Percentiles rank a stretch among this genome's conserved stretches.
These are phyloP conservation scores for Corylus avellana DNA, from an alignment of 306 rosid genomes.

Conservation along the genomic window DNA sequence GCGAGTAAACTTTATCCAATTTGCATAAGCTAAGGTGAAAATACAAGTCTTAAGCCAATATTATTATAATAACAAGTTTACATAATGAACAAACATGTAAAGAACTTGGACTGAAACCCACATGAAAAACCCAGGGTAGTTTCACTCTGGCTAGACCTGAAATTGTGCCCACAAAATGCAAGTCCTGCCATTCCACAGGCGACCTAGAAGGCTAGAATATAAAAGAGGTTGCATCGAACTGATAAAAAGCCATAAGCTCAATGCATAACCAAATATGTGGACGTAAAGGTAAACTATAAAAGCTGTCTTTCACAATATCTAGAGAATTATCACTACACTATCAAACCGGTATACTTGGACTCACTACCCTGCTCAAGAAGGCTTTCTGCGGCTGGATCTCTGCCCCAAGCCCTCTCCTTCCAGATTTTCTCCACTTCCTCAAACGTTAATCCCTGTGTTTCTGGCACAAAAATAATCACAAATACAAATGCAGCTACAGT, in stretches of 20 bases:
- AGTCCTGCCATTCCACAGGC: neutral
- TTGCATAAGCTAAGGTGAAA: too few relatives aligned
- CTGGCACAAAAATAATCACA: constrained; percentile 65
- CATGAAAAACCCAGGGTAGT: neutral
- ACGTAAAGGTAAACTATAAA: neutral
- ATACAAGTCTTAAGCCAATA: too few relatives aligned
- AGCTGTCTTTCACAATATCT: neutral
- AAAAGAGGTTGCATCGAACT: neutral
- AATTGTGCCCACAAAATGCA: neutral
- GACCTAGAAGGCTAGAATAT: neutral
- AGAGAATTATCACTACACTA: neutral
- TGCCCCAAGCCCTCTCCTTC: constrained; percentile 82
- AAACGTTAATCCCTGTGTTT: constrained; percentile 86
- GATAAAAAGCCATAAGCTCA: neutral
- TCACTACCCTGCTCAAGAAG: constrained; percentile 50
- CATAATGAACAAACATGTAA: too few relatives aligned
- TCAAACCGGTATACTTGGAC: constrained; percentile 13
- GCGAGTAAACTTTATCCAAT: too few relatives aligned
- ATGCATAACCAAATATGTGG: neutral
- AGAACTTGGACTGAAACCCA: neutral
- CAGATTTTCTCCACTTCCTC: constrained; percentile 88
- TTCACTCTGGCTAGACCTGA: constrained; percentile 2
- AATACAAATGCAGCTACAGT: constrained; percentile 64
- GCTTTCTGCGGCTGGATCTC: constrained; percentile 38
- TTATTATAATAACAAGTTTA: too few relatives aligned